Conservation (phyloP, 805 yeast species). For the Lipomyces spencermartinsiae region DNA sequence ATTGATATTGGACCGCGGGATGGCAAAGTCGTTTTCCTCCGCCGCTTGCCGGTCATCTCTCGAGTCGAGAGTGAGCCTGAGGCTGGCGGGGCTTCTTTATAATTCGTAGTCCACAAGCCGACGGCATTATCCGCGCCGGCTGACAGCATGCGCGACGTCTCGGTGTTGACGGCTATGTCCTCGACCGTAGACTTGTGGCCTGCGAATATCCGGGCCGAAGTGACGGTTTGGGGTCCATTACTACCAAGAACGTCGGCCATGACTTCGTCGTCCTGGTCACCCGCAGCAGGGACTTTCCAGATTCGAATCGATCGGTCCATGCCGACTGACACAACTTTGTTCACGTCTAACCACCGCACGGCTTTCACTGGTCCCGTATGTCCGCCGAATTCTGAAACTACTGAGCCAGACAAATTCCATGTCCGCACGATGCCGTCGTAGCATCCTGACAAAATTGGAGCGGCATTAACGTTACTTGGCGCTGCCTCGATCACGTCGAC, state of each 20-base stretch:
- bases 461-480: constrained; percentile 2
- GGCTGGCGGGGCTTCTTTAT: constrained; percentile 78
- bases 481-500: constrained; percentile 53
- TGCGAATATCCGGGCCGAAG: constrained; percentile 53
- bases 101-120: constrained; percentile 87
- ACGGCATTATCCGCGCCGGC: constrained; percentile 82
- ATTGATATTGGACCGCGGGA: constrained; percentile 82
- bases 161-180: constrained; percentile 64
- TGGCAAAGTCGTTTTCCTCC: constrained; percentile 82
- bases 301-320: constrained; percentile 86
- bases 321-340: constrained; percentile 82
- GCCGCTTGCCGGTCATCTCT: constrained; percentile 80
- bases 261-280: constrained; percentile 54
- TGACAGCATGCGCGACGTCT: constrained; percentile 71
- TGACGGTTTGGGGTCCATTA: constrained; percentile 12
- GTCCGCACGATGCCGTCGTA: constrained; percentile 95
- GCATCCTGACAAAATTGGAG: constrained; percentile 80
- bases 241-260: constrained; percentile 51
- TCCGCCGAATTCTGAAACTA: constrained; percentile 81
- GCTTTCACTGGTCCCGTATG: constrained; percentile 87
- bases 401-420: constrained; percentile 80
- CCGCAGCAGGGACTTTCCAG: constrained; percentile 70
- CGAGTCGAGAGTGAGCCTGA: constrained; percentile 43
- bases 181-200: constrained; percentile 93
- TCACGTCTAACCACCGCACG: constrained; percentile 77